phyloP scores from a whole-genome alignment of 75 land plant species.

The Ceratopteris richardii region DNA sequence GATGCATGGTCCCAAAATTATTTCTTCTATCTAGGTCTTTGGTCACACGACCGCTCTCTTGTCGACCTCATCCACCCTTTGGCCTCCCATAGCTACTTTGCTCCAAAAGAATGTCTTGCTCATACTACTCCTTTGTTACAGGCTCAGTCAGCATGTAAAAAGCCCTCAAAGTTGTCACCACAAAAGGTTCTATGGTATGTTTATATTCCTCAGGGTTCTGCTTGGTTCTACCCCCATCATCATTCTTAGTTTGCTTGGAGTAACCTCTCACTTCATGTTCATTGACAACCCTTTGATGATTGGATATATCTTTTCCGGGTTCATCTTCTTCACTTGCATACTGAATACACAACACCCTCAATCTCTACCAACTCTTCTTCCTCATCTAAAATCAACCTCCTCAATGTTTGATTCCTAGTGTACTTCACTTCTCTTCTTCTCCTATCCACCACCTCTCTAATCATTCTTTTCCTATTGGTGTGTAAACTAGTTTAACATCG shows the following conservation, averaged over 20 bases:
- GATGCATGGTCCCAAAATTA: slow-evolving; percentile 94
- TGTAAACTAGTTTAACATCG: no score
- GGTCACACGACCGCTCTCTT: no score
- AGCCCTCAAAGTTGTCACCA: slow-evolving; percentile 91
- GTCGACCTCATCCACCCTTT: no score
- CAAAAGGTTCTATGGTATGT: slow-evolving; percentile 79
- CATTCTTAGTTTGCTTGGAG: no score
- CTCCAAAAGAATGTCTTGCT: no score
- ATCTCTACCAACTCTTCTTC: background rate
- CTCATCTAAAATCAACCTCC: no score
- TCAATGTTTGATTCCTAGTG: no score
- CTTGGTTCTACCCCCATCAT: background rate
- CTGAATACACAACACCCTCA: background rate
- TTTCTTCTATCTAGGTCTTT: no score
- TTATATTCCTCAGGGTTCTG: slow-evolving; percentile 26
- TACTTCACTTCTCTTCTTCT: no score
- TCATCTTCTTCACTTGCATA: slow-evolving; percentile 25
- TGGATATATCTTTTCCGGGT: slow-evolving; percentile 7
- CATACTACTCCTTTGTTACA: slow-evolving; percentile 56
- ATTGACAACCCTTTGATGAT: slow-evolving; percentile 9
- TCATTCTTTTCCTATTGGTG: no score
- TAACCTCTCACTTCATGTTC: background rate
- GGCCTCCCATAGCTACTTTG: no score
- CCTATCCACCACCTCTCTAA: no score
- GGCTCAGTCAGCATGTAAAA: slow-evolving; percentile 95